Base-by-base conservation (phyloP, 1,139 yeast genomes). In the Kodamaea ohmeri region DNA sequence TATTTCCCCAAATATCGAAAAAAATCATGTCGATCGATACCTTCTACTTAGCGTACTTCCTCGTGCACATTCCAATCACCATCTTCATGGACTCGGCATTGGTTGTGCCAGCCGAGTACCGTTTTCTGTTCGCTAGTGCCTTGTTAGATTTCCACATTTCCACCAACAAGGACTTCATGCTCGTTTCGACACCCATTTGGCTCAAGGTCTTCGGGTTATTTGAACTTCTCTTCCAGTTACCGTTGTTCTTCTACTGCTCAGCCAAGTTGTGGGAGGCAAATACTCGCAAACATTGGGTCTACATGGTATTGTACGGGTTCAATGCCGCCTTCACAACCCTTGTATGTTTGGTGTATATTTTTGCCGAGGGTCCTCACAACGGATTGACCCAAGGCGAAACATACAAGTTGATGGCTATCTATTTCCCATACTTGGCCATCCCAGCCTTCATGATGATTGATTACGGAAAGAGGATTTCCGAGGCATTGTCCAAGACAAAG, bases 251-350 rank as follows among this genome's bases (percentile, higher is more conserved):
- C 36, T 55, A 65, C 39, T 83, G 61, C 18, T 52, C 63, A 0
- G 42, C 41, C 28, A 39, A 27, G 9, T 39, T 52, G 34, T n/a
- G n/a, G n/a, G n/a, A n/a, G n/a, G n/a, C n/a, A n/a, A n/a, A n/a
- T n/a, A n/a, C n/a, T n/a, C 53, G 58, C 29, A 53, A 58, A 17
- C 61, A 75, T 12, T 78, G 75, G 51, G 70, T 78, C 11, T 70
- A 68, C 56, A 60, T 78, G 49, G 58, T 80, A n/a, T 55, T 82
- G 11, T 87, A 87, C 55, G 94, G 88, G 4, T 76, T 84, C 52
- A 87, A 84, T 54, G 95, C 95, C 0, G 64, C 80, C 8, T 68
- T 82, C 41, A 83, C 95, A 9, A 85, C 95, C 0, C 59, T 80
- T 32, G 78, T 80, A 8, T 87, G 95, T 54, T 51, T 80, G 30